Base-by-base conservation (phyloP, 441 rosid species). In the Erysimum pusillum region DNA sequence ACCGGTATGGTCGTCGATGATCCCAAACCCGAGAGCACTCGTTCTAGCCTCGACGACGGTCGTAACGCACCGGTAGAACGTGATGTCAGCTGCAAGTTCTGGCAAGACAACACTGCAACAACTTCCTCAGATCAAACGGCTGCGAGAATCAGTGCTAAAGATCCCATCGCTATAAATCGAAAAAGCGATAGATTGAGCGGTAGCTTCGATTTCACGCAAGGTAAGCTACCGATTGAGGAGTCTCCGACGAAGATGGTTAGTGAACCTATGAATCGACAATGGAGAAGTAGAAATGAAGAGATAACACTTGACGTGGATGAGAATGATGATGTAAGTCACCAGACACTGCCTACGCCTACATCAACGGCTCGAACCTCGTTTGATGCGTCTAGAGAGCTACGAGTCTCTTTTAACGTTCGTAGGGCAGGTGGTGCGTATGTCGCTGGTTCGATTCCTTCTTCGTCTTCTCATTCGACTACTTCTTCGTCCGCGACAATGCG, bases 281-380 rank as follows among this genome's bases (percentile, higher is more conserved):
- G 76, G 63, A 56, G 73, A 48, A 52, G 61, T 13, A 57, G 41
- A 39, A 79, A 77, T 2, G 91, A 83, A 5, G 97, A 91, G 73
- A 86, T 89, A 81, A 79, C 90, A 7, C 66, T 94, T 22, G 94
- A 92, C 59, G 84, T 92, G 65, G 95, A 89, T 67, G 90, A 90
- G 2, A 76, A 79, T 72, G 86, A 85, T 5, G 88, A 82, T 53
- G 53, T 85, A 4, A 79, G 79, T 67, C 68, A 38, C 10, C 12
- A 80, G 14, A 73, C 80, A 18, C 0, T 56, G 58, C 42, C 69
- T 13, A 54, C 80, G 32, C 74, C 77, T 25, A 61, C 62, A n/a
- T 71, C 77, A 54, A 71, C 83, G n/a, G 75, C 71, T 38, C 45
- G 74, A 2, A 71, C 65, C 31, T 75, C 75, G 6, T 63, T 81